phyloP scores from a whole-genome alignment of 345 rosid genomes.

The Boechera stricta region DNA sequence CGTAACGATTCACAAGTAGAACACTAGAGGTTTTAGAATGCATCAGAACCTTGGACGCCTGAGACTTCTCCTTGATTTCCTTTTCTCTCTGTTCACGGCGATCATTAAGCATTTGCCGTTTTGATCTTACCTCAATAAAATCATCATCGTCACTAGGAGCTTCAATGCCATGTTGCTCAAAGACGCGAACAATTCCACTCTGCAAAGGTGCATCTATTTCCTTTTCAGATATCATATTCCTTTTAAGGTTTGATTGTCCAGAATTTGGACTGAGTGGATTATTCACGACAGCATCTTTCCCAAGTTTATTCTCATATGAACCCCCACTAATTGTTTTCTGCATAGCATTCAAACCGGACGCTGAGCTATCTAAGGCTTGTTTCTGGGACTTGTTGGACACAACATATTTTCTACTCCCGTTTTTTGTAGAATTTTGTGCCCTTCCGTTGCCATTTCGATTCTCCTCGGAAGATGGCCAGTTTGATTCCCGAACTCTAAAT shows the following conservation, averaged over 20 bases:
- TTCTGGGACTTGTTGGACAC: slow-evolving; percentile 62
- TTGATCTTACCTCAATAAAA: slow-evolving; percentile 97
- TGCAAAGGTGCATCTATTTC: slow-evolving; percentile 78
- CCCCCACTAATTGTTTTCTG: slow-evolving; percentile 55
- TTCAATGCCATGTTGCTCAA: slow-evolving; percentile 92
- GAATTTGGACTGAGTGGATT: slow-evolving; percentile 50
- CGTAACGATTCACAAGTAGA: slow-evolving; percentile 35
- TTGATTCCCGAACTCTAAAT: slow-evolving; percentile 75
- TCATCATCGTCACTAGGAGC: slow-evolving; percentile 93
- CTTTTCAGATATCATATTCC: slow-evolving; percentile 51
- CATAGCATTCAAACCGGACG: slow-evolving; percentile 43
- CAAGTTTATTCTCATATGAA: slow-evolving; percentile 55
- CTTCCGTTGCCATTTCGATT: slow-evolving; percentile 56
- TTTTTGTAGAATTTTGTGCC: slow-evolving; percentile 51
- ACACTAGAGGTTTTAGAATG: slow-evolving; percentile 29
- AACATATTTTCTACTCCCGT: slow-evolving; percentile 56
- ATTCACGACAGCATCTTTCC: slow-evolving; percentile 57
- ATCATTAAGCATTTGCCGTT: slow-evolving; percentile 97
- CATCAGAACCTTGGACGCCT: slow-evolving; percentile 70
- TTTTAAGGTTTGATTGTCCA: slow-evolving; percentile 58
- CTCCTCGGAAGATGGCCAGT: slow-evolving; percentile 54
- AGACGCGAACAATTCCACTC: slow-evolving; percentile 78
- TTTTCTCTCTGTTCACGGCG: slow-evolving; percentile 97
- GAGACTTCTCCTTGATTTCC: slow-evolving; percentile 88
- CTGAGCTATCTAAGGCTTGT: slow-evolving; percentile 57